Evolutionary conservation across 176 grass and related monocot species (phyloP).

Genomic region (barley (Hordeum vulgare)): DNA sequence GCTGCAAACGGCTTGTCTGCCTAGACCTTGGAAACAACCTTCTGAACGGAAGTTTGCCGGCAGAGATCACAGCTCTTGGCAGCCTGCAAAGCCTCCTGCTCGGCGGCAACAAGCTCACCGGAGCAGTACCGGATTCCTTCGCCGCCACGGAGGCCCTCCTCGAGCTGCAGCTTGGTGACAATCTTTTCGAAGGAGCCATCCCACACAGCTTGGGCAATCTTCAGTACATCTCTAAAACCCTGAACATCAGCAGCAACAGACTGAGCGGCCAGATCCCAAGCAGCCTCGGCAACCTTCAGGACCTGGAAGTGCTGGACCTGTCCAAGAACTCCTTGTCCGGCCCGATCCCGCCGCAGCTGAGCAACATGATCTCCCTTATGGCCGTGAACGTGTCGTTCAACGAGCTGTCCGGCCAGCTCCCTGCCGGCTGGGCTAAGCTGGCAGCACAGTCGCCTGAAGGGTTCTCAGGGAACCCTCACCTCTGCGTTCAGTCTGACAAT

Average conservation of each 20-base stretch:
- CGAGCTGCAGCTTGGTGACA: constrained; percentile 42
- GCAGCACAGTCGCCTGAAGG: background rate
- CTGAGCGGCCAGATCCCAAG: constrained; percentile 39
- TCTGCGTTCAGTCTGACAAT: constrained; percentile 4
- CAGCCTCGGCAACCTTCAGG: constrained; percentile 40
- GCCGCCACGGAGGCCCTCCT: constrained; percentile 22
- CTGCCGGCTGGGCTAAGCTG: constrained; percentile 26
- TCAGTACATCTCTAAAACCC: constrained; percentile 31
- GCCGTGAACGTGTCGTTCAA: constrained; percentile 38
- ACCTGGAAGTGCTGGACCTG: constrained; percentile 39
- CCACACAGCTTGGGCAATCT: constrained; percentile 39
- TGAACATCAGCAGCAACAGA: constrained; percentile 41
- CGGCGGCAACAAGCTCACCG: constrained; percentile 19
- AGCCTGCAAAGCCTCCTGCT: constrained; percentile 31
- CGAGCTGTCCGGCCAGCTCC: constrained; percentile 28
- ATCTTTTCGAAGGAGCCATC: constrained; percentile 30
- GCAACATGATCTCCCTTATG: constrained; percentile 43
- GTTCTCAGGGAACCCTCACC: constrained; percentile 29
- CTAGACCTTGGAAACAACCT: constrained; percentile 41
- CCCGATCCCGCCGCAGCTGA: constrained; percentile 22
- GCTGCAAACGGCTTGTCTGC: background rate
- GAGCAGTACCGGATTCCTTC: constrained; percentile 35
- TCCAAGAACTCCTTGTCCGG: constrained; percentile 43
- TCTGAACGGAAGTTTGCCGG: constrained; percentile 39
- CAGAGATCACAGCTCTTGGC: constrained; percentile 11